These are phyloP conservation scores for Globisporangium irregulare DNA, from an alignment of 352 stramenopile genomes.

Conservation along the genomic window DNA sequence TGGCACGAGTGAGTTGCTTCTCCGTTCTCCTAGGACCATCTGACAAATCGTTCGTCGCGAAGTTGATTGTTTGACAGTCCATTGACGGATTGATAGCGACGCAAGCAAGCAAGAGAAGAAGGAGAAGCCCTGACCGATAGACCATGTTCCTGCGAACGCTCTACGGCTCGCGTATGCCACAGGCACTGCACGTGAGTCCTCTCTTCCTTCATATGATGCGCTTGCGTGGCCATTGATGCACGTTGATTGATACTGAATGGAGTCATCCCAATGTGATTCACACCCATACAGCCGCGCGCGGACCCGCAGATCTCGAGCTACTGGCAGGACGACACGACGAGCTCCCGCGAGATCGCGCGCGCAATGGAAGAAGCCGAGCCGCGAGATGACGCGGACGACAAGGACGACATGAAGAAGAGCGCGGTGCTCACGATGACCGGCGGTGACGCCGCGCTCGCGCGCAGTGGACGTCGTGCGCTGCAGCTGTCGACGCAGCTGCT, in stretches of 20 bases:
- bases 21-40: slow-evolving; percentile 2
- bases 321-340: slow-evolving; percentile 77
- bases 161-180: slow-evolving; percentile 76
- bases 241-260: not conserved
- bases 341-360: slow-evolving; percentile 55
- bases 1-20: not conserved
- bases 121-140: not conserved
- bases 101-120: not conserved
- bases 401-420: slow-evolving; percentile 51
- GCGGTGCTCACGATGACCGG: slow-evolving; percentile 24
- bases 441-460: slow-evolving; percentile 13
- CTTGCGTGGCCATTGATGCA: not conserved
- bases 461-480: slow-evolving; percentile 10
- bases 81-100: not conserved
- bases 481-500: slow-evolving; percentile 27
- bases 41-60: not conserved
- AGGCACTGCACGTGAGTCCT: slow-evolving; percentile 61
- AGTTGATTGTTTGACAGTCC: not conserved
- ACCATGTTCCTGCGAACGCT: slow-evolving; percentile 79
- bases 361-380: slow-evolving; percentile 58
- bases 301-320: slow-evolving; percentile 70
- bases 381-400: slow-evolving; percentile 20
- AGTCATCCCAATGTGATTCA: not conserved
- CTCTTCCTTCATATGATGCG: not conserved
- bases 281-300: slow-evolving; percentile 42